A percentile compares a stretch with the other conserved stretches of the same genome.
These are phyloP conservation scores for Zymoseptoria brevis DNA, from an alignment of 2,329 filamentous ascomycete genomes.

Conservation along the genomic window DNA sequence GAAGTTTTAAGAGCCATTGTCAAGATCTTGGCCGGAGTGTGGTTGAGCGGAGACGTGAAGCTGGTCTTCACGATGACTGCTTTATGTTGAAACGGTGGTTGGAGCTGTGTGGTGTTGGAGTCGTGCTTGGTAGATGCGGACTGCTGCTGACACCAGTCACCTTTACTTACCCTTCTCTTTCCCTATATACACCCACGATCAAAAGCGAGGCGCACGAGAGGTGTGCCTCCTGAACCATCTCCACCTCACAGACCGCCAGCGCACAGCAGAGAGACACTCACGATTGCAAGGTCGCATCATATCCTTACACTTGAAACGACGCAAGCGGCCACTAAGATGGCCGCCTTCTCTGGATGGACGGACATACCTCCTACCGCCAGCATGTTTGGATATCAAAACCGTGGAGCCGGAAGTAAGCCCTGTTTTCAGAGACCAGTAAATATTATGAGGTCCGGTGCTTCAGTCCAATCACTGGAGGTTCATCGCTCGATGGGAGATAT, in stretches of 20 bases:
- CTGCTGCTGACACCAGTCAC: neutral
- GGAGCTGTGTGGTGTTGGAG: neutral
- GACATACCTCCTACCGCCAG: neutral
- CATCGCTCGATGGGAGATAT: neutral
- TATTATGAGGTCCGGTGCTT: neutral
- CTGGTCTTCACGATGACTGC: neutral
- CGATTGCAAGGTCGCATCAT: neutral
- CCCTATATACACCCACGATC: neutral
- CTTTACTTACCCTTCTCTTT: neutral
- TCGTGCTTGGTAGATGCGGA: neutral
- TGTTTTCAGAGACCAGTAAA: neutral
- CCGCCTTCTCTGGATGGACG: neutral
- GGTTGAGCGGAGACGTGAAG: neutral
- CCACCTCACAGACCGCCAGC: neutral
- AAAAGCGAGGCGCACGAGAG: neutral
- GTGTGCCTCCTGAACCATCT: neutral
- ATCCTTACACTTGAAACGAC: neutral
- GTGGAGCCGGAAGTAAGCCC: neutral
- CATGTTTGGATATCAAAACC: neutral
- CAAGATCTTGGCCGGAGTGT: too few relatives aligned
- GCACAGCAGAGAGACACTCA: neutral
- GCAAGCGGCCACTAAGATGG: neutral
- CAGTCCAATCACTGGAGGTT: neutral
- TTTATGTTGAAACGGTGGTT: neutral
- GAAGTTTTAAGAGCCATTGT: neutral